These are phyloP conservation scores for Psophocarpus tetragonolobus DNA, from an alignment of 306 rosid species.

Conservation along the genomic window DNA sequence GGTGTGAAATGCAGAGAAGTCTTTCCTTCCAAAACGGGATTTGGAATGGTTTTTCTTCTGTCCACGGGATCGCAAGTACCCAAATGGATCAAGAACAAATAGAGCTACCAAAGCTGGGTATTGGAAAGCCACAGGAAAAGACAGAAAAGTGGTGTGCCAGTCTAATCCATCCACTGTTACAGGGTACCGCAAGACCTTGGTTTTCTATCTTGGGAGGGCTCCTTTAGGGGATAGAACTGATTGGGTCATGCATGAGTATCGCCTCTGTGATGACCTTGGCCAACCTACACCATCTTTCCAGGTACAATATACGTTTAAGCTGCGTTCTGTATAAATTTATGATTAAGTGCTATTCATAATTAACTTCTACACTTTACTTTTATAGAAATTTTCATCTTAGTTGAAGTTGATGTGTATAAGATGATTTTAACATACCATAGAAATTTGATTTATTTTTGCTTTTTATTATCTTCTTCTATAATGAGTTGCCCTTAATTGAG, in stretches of 20 bases:
- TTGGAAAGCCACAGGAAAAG: slow-evolving; percentile 99
- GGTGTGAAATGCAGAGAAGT: slow-evolving; percentile 61
- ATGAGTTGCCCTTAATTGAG: neutral
- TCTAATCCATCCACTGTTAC: slow-evolving; percentile 46
- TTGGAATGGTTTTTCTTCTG: slow-evolving; percentile 97
- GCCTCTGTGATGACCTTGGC: slow-evolving; percentile 54
- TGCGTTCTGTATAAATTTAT: neutral
- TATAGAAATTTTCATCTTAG: neutral
- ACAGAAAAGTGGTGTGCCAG: slow-evolving; percentile 63
- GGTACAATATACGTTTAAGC: slow-evolving; percentile 38
- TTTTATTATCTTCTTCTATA: neutral
- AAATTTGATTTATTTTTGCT: neutral
- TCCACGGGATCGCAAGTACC: slow-evolving; percentile 85
- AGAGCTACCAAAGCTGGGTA: slow-evolving; percentile 93
- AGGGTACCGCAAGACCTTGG: slow-evolving; percentile 81
- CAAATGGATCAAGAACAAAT: slow-evolving; percentile 86
- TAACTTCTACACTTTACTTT: neutral
- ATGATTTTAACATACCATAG: neutral
- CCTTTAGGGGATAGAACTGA: slow-evolving; percentile 84
- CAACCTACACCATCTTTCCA: slow-evolving; percentile 57
- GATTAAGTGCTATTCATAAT: neutral
- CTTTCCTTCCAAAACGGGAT: slow-evolving; percentile 78
- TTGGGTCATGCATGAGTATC: slow-evolving; percentile 97
- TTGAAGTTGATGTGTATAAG: neutral
- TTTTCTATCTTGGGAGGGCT: slow-evolving; percentile 88